These are phyloP conservation scores for Penicillium sp. DNA, from an alignment of 2,329 filamentous ascomycete genomes.

Conservation along the genomic window DNA sequence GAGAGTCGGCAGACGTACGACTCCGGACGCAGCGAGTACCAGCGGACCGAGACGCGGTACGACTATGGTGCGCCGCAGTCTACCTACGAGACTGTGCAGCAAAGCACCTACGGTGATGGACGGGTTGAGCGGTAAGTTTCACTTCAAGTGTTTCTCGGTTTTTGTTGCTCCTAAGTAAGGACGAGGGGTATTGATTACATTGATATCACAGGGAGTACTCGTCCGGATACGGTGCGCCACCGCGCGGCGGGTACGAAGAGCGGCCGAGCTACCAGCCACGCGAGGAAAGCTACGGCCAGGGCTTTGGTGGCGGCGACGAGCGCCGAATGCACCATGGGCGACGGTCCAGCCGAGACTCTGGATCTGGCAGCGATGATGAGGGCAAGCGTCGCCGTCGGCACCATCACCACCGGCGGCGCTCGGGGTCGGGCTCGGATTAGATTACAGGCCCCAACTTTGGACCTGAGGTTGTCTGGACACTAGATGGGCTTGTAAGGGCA, in stretches of 20 bases:
- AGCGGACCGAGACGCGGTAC: conserved; percentile 20
- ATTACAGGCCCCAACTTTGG: not conserved
- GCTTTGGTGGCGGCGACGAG: conserved; percentile 20
- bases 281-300: conserved; percentile 20
- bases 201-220: conserved; percentile 20
- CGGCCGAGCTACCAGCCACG: conserved; percentile 14
- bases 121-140: conserved; percentile 26
- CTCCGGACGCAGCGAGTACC: conserved; percentile 17
- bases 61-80: conserved; percentile 18
- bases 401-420: conserved; percentile 23
- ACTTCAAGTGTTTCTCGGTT: not conserved
- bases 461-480: not conserved
- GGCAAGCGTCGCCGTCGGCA: conserved; percentile 16
- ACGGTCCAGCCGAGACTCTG: conserved; percentile 22
- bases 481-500: not conserved
- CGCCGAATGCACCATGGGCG: conserved; percentile 24
- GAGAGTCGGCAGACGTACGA: conserved; percentile 21
- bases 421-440: conserved; percentile 24
- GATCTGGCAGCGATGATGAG: conserved; percentile 25
- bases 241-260: conserved; percentile 16
- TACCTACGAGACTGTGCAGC: conserved; percentile 15
- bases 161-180: not conserved
- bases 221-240: conserved; percentile 21
- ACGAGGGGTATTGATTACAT: conserved; percentile 10
- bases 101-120: conserved; percentile 12